Evolutionary conservation across 1,284 basidiomycete genomes (phyloP), one percentile per base, ranked within the genome.

Genomic region (Chalciporus sp.): DNA sequence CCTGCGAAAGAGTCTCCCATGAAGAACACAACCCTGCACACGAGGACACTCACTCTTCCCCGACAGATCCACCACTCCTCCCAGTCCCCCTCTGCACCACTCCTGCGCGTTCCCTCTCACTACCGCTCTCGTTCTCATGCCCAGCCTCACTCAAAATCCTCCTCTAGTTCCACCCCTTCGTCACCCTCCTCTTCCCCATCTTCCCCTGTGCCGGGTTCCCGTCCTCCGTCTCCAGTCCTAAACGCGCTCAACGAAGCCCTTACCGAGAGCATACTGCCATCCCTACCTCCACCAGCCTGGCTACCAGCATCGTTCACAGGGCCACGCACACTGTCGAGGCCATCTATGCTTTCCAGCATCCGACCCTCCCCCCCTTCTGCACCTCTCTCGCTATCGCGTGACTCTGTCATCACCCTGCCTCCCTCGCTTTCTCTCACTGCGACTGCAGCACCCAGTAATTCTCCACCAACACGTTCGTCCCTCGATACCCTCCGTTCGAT

Each of bases 321-420:
- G 41, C 59, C 73, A 3, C 70, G 60, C 17, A 47, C 61, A 14
- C 64, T 75, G 40, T 66, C 74, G 3, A 76, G 76, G 42, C 78
- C 86, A 4, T 78, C 81, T 40, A 80, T 85, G 57, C 73, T 90
- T 57, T 81, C 83, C 59, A 77, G 70, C 60, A 77, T 85, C 8
- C 80, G 85, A 46, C 76, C 81, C 1, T 83, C 86, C 0, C 76
- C 88, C 39, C 87, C 89, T 17, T 86, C 82, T 16, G 74, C 86
- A 2, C 83, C 83, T 2, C 69, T 89, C 8, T 75, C 78, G 1
- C 58, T 71, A 19, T 61, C 68, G 1, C 61, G 61, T 20, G 43
- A 49, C 42, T 56, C 54, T 39, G 42, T 60, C 17, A 47, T 68
- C 59, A 64, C 66, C 8, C 65, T 72, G 45, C 60, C 69, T 7